phyloP scores from a whole-genome alignment of 2,329 filamentous ascomycete species.

The Diaporthe batatas region DNA sequence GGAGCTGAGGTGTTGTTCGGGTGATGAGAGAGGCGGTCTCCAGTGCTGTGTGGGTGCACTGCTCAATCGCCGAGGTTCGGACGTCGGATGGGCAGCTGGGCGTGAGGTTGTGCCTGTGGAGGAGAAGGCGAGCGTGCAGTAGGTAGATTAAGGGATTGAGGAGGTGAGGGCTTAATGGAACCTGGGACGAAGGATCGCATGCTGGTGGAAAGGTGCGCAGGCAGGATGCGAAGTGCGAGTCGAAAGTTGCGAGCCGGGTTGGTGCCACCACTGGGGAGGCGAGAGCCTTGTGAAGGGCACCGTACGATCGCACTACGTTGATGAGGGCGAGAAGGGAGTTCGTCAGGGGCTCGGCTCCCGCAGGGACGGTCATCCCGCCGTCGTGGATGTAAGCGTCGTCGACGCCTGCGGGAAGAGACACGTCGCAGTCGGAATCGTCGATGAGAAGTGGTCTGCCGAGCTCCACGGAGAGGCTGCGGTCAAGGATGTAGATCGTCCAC shows the following conservation, averaged over 20 bases:
- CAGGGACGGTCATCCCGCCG: conserved; percentile 66
- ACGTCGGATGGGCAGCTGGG: conserved; percentile 76
- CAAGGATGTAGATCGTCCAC: conserved; percentile 94
- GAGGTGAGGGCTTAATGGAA: conserved; percentile 78
- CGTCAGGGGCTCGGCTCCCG: conserved; percentile 68
- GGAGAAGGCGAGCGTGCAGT: conserved; percentile 84
- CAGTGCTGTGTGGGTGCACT: conserved; percentile 79
- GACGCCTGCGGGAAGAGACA: conserved; percentile 80
- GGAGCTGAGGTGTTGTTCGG: conserved; percentile 72
- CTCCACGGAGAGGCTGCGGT: conserved; percentile 85
- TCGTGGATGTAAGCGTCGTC: conserved; percentile 83
- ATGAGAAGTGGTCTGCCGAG: conserved; percentile 85
- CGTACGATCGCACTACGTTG: conserved; percentile 83
- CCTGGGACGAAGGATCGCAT: conserved; percentile 76
- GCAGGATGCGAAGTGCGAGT: conserved; percentile 83
- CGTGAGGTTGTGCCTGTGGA: conserved; percentile 90
- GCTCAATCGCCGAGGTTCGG: conserved; percentile 79
- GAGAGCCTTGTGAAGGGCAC: conserved; percentile 78
- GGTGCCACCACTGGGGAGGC: conserved; percentile 75
- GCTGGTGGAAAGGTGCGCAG: conserved; percentile 80
- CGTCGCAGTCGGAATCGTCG: conserved; percentile 89
- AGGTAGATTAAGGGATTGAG: conserved; percentile 83
- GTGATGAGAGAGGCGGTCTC: conserved; percentile 84
- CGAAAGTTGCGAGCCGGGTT: conserved; percentile 80
- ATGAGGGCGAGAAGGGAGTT: conserved; percentile 84